A percentile compares a stretch with the other conserved stretches of the same genome.
phyloP scores from a whole-genome alignment of 768 basidiomycete species.

The Grammothele lineata region DNA sequence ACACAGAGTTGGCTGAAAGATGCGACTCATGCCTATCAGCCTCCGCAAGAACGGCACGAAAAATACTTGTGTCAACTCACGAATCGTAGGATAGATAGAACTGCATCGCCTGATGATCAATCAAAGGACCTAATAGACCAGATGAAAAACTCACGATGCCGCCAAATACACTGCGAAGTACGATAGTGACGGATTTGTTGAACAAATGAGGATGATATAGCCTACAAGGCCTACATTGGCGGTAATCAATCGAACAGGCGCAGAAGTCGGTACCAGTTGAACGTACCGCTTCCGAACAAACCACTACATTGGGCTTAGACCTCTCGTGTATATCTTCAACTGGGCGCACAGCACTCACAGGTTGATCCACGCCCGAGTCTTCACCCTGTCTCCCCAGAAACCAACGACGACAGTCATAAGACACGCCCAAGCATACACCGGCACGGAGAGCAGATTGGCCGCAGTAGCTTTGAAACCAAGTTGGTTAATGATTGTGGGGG shows the following conservation, averaged over 20 bases:
- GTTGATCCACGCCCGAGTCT: constrained; percentile 56
- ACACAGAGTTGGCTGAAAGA: constrained; percentile 42
- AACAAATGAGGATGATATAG: constrained; percentile 64
- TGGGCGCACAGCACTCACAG: constrained; percentile 33
- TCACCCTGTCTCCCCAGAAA: constrained; percentile 55
- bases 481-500: constrained; percentile 44
- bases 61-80: constrained; percentile 27
- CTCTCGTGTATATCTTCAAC: not conserved
- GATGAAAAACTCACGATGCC: constrained; percentile 56
- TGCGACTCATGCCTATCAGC: no score
- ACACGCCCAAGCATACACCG: constrained; percentile 73
- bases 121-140: not conserved
- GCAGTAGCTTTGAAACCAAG: constrained; percentile 63
- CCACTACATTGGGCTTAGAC: constrained; percentile 13
- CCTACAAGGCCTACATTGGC: constrained; percentile 48
- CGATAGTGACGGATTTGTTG: constrained; percentile 55
- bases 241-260: no score
- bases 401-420: constrained; percentile 61
- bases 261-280: not conserved
- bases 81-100: constrained; percentile 45
- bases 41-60: no score
- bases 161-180: constrained; percentile 74
- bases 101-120: constrained; percentile 20
- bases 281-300: constrained; percentile 30
- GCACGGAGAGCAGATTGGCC: constrained; percentile 73